These are phyloP conservation scores for Cyclotella atomus DNA, from an alignment of 108 stramenopile species.

Conservation along the genomic window DNA sequence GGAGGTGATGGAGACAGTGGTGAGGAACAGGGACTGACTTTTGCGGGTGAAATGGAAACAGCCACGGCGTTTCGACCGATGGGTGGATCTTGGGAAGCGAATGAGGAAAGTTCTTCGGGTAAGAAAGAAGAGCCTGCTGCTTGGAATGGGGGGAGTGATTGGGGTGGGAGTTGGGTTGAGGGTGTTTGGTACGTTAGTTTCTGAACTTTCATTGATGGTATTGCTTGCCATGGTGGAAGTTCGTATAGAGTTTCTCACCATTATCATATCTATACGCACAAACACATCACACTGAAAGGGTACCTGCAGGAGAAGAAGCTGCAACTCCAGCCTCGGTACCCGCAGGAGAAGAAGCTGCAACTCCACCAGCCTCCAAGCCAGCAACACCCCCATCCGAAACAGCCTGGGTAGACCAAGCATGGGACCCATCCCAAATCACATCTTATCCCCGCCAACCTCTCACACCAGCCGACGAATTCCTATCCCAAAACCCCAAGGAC, in stretches of 20 bases:
- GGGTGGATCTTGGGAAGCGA: slow-evolving; percentile 4
- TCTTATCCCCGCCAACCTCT: slow-evolving; percentile 22
- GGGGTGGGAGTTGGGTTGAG: slow-evolving; percentile 45
- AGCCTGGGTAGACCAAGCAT: slow-evolving; percentile 12
- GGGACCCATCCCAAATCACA: slow-evolving; percentile 27
- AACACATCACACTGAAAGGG: slow-evolving; percentile 7
- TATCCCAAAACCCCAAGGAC: background rate
- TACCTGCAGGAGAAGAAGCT: slow-evolving; percentile 24
- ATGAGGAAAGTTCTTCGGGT: background rate
- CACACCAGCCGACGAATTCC: background rate
- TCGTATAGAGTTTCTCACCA: no score
- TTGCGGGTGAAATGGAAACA: background rate
- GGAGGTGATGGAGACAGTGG: background rate
- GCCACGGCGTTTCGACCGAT: slow-evolving; percentile 13
- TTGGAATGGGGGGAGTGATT: slow-evolving; percentile 49
- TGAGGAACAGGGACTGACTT: slow-evolving; percentile 1
- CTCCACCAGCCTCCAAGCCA: slow-evolving; percentile 15
- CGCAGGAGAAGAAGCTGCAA: slow-evolving; percentile 16
- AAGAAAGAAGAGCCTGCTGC: slow-evolving; percentile 8
- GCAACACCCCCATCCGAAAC: slow-evolving; percentile 11
- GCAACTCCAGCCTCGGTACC: slow-evolving; percentile 18
- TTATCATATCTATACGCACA: no score
- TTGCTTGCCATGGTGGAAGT: background rate
- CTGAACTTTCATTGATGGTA: background rate
- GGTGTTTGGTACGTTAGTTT: slow-evolving; percentile 39